These are phyloP conservation scores for Sporisorium scitamineum DNA, from an alignment of 1,284 basidiomycete genomes.

Conservation along the genomic window DNA sequence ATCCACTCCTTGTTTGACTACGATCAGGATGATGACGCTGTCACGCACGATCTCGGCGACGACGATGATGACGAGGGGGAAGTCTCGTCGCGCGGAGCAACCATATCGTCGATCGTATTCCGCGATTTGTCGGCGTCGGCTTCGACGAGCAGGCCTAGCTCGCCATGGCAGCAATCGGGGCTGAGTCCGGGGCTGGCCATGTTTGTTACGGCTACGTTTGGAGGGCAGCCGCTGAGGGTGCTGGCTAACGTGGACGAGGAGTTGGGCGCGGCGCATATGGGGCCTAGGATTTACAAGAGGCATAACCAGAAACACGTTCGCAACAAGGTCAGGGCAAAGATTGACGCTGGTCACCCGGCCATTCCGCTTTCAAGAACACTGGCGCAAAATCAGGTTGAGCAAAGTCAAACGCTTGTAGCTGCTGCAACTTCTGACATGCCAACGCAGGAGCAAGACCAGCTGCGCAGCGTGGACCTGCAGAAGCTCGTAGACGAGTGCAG, in stretches of 20 bases:
- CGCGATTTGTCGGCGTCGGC: slow-evolving; percentile 37
- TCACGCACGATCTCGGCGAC: slow-evolving; percentile 8
- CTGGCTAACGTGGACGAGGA: slow-evolving; percentile 45
- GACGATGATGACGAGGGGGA: slow-evolving; percentile 24
- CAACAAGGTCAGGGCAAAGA: slow-evolving; percentile 28
- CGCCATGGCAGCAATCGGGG: slow-evolving; percentile 32
- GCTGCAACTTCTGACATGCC: not conserved
- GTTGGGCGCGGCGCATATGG: slow-evolving; percentile 48
- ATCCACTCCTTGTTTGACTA: slow-evolving; percentile 33
- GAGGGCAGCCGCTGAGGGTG: slow-evolving; percentile 41
- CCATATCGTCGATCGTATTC: slow-evolving; percentile 52
- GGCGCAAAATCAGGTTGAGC: no score
- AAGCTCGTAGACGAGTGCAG: slow-evolving; percentile 36
- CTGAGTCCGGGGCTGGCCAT: slow-evolving; percentile 41
- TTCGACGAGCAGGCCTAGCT: slow-evolving; percentile 23
- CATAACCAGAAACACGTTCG: slow-evolving; percentile 45
- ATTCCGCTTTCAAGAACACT: not conserved
- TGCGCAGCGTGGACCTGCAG: slow-evolving; percentile 21
- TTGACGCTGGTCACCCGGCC: slow-evolving; percentile 17
- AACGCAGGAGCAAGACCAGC: slow-evolving; percentile 2
- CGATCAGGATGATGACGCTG: slow-evolving; percentile 15
- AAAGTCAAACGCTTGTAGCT: not conserved
- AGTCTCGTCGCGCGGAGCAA: slow-evolving; percentile 42
- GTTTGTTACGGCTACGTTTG: slow-evolving; percentile 35
- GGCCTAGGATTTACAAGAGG: slow-evolving; percentile 45